Percentiles rank a stretch among this genome's conserved stretches.
phyloP scores from a whole-genome alignment of 106 monocot species.

The Acorus calamus region DNA sequence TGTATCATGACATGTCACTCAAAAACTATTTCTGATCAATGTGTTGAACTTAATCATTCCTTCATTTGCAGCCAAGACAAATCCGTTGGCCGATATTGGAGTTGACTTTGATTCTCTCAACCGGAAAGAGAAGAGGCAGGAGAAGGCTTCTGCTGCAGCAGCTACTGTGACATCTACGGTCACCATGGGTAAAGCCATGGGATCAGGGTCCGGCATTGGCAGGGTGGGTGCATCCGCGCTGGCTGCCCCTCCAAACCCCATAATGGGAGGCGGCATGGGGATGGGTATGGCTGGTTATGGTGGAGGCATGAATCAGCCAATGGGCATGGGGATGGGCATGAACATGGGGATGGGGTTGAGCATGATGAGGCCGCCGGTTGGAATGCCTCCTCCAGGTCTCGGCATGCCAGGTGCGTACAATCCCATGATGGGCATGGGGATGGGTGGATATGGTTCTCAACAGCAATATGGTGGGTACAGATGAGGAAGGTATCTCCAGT shows the following conservation, averaged over 20 bases:
- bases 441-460: slow-evolving; percentile 47
- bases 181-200: slow-evolving; percentile 98
- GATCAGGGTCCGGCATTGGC: slow-evolving; percentile 59
- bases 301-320: slow-evolving; percentile 14
- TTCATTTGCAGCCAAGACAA: slow-evolving; percentile 46
- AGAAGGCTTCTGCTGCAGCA: slow-evolving; percentile 30
- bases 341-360: slow-evolving; percentile 17
- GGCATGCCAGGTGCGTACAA: slow-evolving; percentile 47
- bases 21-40: neutral
- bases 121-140: slow-evolving; percentile 68
- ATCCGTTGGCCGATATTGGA: slow-evolving; percentile 78
- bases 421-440: slow-evolving; percentile 26
- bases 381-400: slow-evolving; percentile 13
- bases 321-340: slow-evolving; percentile 41
- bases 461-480: slow-evolving; percentile 50
- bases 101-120: slow-evolving; percentile 90
- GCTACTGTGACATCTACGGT: slow-evolving; percentile 49
- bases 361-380: slow-evolving; percentile 12
- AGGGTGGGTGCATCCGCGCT: slow-evolving; percentile 17
- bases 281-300: slow-evolving; percentile 33
- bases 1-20: neutral
- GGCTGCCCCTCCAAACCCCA: slow-evolving; percentile 27
- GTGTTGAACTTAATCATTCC: neutral
- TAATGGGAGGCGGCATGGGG: slow-evolving; percentile 30
- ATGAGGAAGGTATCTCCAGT: slow-evolving; percentile 14